A percentile compares a stretch with the other conserved stretches of the same genome.
These are phyloP conservation scores for Coemansia furcata DNA, from an alignment of 192 early-diverging fungal genomes.

Conservation along the genomic window DNA sequence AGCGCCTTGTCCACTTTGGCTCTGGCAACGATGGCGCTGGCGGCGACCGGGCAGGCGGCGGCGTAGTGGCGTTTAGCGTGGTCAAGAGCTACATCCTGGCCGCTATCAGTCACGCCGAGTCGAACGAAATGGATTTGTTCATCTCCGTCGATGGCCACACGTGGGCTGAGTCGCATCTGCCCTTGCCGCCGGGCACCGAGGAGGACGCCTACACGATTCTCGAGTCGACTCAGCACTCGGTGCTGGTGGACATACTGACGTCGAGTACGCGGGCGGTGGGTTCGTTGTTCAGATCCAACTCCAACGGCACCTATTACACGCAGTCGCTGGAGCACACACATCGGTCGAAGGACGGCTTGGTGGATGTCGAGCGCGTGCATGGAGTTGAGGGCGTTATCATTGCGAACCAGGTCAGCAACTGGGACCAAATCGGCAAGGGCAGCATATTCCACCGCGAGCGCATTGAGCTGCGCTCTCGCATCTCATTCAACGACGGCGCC, in stretches of 20 bases:
- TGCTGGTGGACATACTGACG: slow-evolving; percentile 73
- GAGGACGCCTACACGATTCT: slow-evolving; percentile 82
- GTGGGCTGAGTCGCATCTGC: slow-evolving; percentile 66
- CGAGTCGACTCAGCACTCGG: slow-evolving; percentile 71
- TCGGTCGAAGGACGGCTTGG: slow-evolving; percentile 65
- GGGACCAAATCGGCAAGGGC: slow-evolving; percentile 54
- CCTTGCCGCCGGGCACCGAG: slow-evolving; percentile 46
- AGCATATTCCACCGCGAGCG: slow-evolving; percentile 30
- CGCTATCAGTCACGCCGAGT: slow-evolving; percentile 58
- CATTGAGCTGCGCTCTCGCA: slow-evolving; percentile 67
- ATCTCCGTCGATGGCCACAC: slow-evolving; percentile 63
- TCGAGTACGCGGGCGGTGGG: slow-evolving; percentile 55
- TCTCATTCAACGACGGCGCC: slow-evolving; percentile 86
- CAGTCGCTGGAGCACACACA: slow-evolving; percentile 79
- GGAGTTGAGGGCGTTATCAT: slow-evolving; percentile 79
- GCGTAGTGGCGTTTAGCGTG: slow-evolving; percentile 71
- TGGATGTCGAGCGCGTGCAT: slow-evolving; percentile 90
- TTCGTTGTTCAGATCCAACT: slow-evolving; percentile 80
- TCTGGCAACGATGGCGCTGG: slow-evolving; percentile 48
- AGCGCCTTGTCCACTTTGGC: slow-evolving; percentile 59
- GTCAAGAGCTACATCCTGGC: slow-evolving; percentile 70
- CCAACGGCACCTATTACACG: slow-evolving; percentile 85
- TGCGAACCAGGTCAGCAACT: slow-evolving; percentile 83
- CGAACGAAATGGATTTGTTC: slow-evolving; percentile 63
- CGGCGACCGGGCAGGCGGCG: slow-evolving; percentile 57